Percentiles rank a stretch among this genome's conserved stretches.
Conservation (phyloP, 176 grass and related monocot genomes). For the Pontederia crassipes region DNA sequence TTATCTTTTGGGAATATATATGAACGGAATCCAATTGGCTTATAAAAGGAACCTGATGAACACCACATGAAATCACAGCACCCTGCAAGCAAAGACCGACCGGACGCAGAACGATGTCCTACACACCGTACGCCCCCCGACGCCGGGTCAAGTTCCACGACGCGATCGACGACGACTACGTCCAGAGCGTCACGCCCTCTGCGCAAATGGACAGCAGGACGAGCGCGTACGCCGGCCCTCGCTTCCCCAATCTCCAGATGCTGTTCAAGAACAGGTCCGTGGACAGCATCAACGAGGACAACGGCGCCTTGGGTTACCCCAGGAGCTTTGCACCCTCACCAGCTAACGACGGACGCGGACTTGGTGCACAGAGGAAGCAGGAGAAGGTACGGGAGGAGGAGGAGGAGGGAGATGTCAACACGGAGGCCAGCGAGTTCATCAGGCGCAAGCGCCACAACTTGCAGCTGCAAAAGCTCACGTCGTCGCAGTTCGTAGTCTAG, state of each 20-base stretch:
- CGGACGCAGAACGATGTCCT: too few species aligned
- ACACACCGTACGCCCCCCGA: too few species aligned
- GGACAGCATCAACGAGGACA: background rate
- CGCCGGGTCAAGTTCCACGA: too few species aligned
- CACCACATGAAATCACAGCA: too few species aligned
- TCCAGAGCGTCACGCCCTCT: too few species aligned
- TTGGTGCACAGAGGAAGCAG: background rate
- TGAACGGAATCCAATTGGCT: too few species aligned
- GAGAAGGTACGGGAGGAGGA: constrained; percentile 6
- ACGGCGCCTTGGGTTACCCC: background rate
- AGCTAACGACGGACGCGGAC: background rate
- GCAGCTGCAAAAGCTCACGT: background rate
- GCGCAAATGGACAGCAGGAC: background rate
- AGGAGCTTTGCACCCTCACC: background rate
- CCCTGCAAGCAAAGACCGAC: too few species aligned
- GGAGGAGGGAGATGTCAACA: constrained; percentile 1
- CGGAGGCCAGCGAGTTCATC: background rate
- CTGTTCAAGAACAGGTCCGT: constrained; percentile 5
- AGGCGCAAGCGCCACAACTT: background rate
- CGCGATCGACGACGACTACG: too few species aligned
- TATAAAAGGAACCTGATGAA: too few species aligned
- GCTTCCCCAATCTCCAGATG: constrained; percentile 15
- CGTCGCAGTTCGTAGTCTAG: background rate
- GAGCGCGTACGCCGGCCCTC: background rate
- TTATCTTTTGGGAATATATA: too few species aligned